These are phyloP conservation scores for Alternaria solani DNA, from an alignment of 2,329 filamentous ascomycete genomes.

Conservation along the genomic window DNA sequence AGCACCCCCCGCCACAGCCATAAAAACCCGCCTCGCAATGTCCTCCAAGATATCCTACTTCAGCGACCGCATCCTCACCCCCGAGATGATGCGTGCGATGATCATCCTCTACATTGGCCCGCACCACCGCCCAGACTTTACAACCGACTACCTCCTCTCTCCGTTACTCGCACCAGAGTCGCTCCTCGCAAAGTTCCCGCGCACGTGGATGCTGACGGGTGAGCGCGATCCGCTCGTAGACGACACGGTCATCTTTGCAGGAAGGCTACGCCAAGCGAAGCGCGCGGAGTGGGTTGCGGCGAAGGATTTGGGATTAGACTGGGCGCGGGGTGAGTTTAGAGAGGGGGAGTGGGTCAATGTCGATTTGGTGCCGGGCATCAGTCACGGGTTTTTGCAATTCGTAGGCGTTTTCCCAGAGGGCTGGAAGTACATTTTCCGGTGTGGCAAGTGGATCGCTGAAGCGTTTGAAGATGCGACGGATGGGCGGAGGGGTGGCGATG, in stretches of 20 bases:
- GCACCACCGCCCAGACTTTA: slow-evolving; percentile 91
- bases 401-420: slow-evolving; percentile 86
- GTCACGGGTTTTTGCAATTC: slow-evolving; percentile 94
- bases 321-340: slow-evolving; percentile 65
- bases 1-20: slow-evolving; percentile 55
- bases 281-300: slow-evolving; percentile 63
- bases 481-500: slow-evolving; percentile 24
- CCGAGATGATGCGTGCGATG: slow-evolving; percentile 99
- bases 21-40: slow-evolving; percentile 89
- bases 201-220: slow-evolving; percentile 91
- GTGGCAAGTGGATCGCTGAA: slow-evolving; percentile 81
- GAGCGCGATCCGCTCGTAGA: slow-evolving; percentile 96
- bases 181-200: slow-evolving; percentile 86
- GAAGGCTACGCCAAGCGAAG: slow-evolving; percentile 82
- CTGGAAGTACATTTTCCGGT: slow-evolving; percentile 84
- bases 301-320: slow-evolving; percentile 64
- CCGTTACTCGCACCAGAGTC: slow-evolving; percentile 88
- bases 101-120: slow-evolving; percentile 97
- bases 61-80: slow-evolving; percentile 91
- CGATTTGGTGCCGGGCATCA: slow-evolving; percentile 84
- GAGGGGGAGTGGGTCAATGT: slow-evolving; percentile 83
- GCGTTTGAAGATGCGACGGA: slow-evolving; percentile 65
- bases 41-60: slow-evolving; percentile 99
- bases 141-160: slow-evolving; percentile 87
- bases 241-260: slow-evolving; percentile 96